Base-by-base conservation (phyloP, 345 rosid genomes). In the Firmiana major region DNA sequence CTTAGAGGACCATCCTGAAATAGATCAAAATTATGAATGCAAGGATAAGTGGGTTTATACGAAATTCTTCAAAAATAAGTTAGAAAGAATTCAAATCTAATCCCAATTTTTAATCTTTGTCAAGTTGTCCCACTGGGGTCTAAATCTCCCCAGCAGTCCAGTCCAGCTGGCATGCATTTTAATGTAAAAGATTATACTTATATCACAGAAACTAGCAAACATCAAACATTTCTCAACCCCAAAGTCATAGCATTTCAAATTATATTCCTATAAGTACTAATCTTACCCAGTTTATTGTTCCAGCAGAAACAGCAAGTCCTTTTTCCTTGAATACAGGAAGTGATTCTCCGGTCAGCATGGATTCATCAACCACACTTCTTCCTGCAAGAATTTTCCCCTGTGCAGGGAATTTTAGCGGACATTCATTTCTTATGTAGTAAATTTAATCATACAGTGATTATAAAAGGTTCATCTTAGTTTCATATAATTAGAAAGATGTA, bases 341-440 rank as follows among this genome's bases (percentile, higher is more conserved):
- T 77, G 98, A 93, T 89, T 93, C 99, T 67, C 99, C 98, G 2
- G 99, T 93, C 75, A 95, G 91, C 98, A 95, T 95, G 86, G 98
- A 93, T 85, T 95, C 99, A 79, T 95, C 98, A 42, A 92, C 98
- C 77, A 92, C 94, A 82, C 99, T 93, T 90, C 94, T 90, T 85
- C 99, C 99, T 3, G 94, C 96, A 78, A 90, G 75, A 76, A 95
- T 91, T 84, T 74, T 87, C 62, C 99, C 99, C 99, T 95, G 83
- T 46, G 72, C 76, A 58, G 4, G 76, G 49, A 77, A 77, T 36
- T 54, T 80, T 76, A 82, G 83, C 79, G 53, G 21, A 49, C 43
- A 22, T 73, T 40, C 69, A 65, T 72, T 62, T 31, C 15, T 74
- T 58, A 68, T 46, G 40, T 19, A 51, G 3, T 69, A 21, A 79